Percentiles rank a stretch among this genome's conserved stretches.
Evolutionary conservation across 371 early-diverging fungal species (phyloP).

Genomic region (Gilbertella persicaria): DNA sequence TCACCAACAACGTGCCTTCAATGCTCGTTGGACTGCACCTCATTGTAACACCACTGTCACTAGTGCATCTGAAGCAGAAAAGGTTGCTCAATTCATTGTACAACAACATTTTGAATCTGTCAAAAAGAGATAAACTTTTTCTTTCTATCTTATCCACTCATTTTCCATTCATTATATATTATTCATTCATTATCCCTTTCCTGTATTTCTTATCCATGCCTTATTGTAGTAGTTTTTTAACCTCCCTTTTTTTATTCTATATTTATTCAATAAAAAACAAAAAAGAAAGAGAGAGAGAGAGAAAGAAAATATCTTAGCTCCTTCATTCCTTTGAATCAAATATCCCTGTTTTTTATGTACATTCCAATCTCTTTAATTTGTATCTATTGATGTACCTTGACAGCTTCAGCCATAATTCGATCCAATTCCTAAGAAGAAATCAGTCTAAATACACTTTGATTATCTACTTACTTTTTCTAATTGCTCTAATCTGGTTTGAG

Average conservation of each 20-base stretch:
- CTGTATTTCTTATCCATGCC: constrained; percentile 5
- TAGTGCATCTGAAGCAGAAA: constrained; percentile 19
- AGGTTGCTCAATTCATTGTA: constrained; percentile 28
- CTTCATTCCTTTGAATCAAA: constrained; percentile 6
- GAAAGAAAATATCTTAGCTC: too few relatives aligned
- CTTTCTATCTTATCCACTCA: background rate
- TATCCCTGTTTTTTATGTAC: constrained; percentile 1
- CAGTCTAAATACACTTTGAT: background rate
- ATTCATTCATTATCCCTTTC: constrained; percentile 2
- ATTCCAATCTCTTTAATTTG: too few relatives aligned
- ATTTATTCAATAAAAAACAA: too few relatives aligned
- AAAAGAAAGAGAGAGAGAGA: too few relatives aligned
- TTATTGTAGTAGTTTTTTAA: too few relatives aligned
- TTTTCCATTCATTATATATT: constrained; percentile 8
- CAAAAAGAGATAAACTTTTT: constrained; percentile 20
- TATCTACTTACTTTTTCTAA: constrained; percentile 43
- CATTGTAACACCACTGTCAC: constrained; percentile 15
- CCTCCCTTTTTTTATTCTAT: background rate
- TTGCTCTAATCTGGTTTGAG: constrained; percentile 39
- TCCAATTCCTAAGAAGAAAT: constrained; percentile 37
- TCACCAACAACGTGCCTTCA: constrained; percentile 25
- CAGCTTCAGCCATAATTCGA: constrained; percentile 38
- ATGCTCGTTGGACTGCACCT: constrained; percentile 18
- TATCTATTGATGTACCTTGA: constrained; percentile 30
- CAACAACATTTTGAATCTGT: constrained; percentile 27